Conservation (phyloP, 768 basidiomycete species). For the Pleurotus citrinopileatus region DNA sequence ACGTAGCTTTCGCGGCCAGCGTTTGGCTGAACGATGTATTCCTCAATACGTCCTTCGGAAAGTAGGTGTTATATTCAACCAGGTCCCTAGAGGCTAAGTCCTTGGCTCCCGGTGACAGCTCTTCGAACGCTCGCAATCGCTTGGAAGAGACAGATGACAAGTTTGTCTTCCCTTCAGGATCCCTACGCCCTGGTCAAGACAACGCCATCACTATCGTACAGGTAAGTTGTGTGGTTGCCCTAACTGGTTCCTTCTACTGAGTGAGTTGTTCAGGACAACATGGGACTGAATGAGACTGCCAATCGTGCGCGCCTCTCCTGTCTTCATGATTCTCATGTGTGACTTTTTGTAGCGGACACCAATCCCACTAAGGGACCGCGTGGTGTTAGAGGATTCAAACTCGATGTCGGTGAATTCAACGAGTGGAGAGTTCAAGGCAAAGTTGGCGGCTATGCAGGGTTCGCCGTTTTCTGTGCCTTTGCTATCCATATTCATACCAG, state of each 20-base stretch:
- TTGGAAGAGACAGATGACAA: constrained; percentile 66
- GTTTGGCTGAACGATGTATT: constrained; percentile 78
- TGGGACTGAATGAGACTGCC: constrained; percentile 70
- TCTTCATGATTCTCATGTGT: background rate
- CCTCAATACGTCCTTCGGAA: constrained; percentile 71
- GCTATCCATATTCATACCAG: background rate
- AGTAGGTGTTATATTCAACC: constrained; percentile 41
- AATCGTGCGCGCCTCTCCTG: constrained; percentile 32
- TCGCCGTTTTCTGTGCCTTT: constrained; percentile 19
- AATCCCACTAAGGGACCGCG: constrained; percentile 70
- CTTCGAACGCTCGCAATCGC: constrained; percentile 60
- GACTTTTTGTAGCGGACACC: constrained; percentile 29
- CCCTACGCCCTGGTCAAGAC: constrained; percentile 49
- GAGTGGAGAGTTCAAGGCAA: constrained; percentile 77
- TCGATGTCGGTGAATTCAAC: constrained; percentile 57
- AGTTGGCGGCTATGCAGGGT: constrained; percentile 68
- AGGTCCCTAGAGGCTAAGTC: no score
- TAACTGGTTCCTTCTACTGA: background rate
- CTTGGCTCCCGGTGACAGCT: no score
- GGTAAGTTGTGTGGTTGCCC: constrained; percentile 30
- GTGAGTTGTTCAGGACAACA: constrained; percentile 55
- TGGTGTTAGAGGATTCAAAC: constrained; percentile 72
- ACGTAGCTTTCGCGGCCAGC: constrained; percentile 69
- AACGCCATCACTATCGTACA: constrained; percentile 80
- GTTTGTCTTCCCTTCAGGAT: constrained; percentile 58